Evolutionary conservation across 306 rosid species (phyloP).

Genomic region (Cucurbita pepo): DNA sequence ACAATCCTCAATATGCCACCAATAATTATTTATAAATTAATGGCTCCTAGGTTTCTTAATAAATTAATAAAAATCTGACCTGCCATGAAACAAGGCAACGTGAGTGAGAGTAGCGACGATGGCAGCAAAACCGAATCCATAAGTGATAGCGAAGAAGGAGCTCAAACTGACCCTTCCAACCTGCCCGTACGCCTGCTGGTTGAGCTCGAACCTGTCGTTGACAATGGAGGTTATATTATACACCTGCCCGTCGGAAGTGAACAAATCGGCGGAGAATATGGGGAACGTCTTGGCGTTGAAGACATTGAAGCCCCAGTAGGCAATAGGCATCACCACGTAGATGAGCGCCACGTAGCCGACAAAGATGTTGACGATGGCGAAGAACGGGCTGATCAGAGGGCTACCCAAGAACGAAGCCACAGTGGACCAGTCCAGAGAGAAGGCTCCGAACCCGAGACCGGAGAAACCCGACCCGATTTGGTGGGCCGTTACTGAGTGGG

Average conservation of each 20-base stretch:
- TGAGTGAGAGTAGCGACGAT: slow-evolving; percentile 56
- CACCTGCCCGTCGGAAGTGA: slow-evolving; percentile 17
- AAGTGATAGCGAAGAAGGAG: slow-evolving; percentile 46
- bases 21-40: too few species aligned
- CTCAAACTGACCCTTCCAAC: slow-evolving; percentile 49
- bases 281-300: slow-evolving; percentile 17
- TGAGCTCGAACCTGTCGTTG: slow-evolving; percentile 33
- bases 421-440: slow-evolving; percentile 20
- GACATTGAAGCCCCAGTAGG: slow-evolving; percentile 20
- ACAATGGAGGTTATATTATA: slow-evolving; percentile 46
- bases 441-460: slow-evolving; percentile 19
- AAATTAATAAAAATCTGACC: slow-evolving; percentile 16
- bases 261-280: slow-evolving; percentile 20
- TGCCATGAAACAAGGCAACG: slow-evolving; percentile 58
- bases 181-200: slow-evolving; percentile 11
- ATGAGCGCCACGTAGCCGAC: slow-evolving; percentile 14
- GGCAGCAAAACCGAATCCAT: slow-evolving; percentile 73
- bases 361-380: slow-evolving; percentile 20
- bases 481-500: slow-evolving; percentile 15
- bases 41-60: too few species aligned
- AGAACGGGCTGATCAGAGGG: slow-evolving; percentile 23
- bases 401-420: slow-evolving; percentile 18
- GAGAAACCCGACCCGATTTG: slow-evolving; percentile 23
- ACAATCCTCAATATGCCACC: too few species aligned
- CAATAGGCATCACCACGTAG: slow-evolving; percentile 11